Evolutionary conservation across 495 filamentous ascomycete genomes (phyloP), one percentile per base, ranked within the genome.

Genomic region (Penicillium crystallinum): DNA sequence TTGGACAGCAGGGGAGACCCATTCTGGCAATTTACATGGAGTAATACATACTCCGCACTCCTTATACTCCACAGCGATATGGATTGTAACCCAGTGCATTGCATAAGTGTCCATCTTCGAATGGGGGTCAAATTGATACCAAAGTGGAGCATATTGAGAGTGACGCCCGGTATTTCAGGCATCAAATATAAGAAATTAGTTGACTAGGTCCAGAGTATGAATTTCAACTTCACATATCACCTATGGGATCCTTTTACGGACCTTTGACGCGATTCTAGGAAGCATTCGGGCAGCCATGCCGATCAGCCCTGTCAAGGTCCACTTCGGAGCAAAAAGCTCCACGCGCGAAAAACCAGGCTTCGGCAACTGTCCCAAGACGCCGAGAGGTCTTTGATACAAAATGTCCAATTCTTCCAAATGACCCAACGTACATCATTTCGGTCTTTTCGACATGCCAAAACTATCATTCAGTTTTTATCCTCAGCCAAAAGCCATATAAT

Each of bases 361-460:
- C 52, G 52, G 52, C 52, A 6, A 54, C 38, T 30, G 17, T 4
- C 7, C 14, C 52, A 43, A 49, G n/a, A 49, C 12, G 38, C 52
- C 52, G 52, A 54, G 29, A 2, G 21, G 6, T 15, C 36, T 37
- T 45, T 21, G 17, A 37, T 54, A 54, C 52, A 54, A 54, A 49
- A 49, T 27, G 23, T 18, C 17, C 18, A n/a, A n/a, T n/a, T n/a
- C n/a, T n/a, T n/a, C n/a, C n/a, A n/a, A n/a, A n/a, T n/a, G n/a
- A 37, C 36, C 10, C 9, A 33, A 39, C 21, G 12, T 18, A 29
- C 25, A 33, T 31, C 4, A 33, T 19, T 40, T 49, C 17, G 27
- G 5, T 10, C 14, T 19, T 22, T 17, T 14, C 34, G 38, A 35
- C 18, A 51, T 51, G 37, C 38, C 1, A 6, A 14, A 10, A 42